These are phyloP conservation scores for Blastocystis sp. DNA, from an alignment of 352 stramenopile species.

Conservation along the genomic window DNA sequence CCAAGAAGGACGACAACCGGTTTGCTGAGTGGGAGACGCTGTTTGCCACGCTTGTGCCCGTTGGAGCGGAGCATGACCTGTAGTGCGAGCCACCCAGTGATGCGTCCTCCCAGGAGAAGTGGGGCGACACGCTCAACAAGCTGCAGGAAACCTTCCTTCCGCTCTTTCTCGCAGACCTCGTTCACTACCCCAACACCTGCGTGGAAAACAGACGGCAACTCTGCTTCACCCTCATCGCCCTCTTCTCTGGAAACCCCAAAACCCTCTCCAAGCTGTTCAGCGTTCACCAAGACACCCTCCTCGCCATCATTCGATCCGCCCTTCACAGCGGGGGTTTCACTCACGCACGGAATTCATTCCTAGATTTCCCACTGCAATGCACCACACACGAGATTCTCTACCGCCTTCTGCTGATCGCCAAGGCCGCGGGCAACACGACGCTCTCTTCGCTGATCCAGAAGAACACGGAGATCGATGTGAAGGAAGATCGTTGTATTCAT, in stretches of 20 bases:
- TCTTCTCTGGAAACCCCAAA: conserved; percentile 49
- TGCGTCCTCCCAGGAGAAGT: neutral
- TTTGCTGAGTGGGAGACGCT: conserved; percentile 33
- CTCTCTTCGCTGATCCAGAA: neutral
- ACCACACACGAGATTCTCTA: conserved; percentile 50
- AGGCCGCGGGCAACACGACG: neutral
- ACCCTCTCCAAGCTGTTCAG: conserved; percentile 46
- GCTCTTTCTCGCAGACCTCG: conserved; percentile 2
- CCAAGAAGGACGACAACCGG: neutral
- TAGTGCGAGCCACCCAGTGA: conserved; percentile 51
- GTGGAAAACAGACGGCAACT: conserved; percentile 58
- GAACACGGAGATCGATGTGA: conserved; percentile 16
- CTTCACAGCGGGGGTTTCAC: neutral
- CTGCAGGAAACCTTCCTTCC: conserved; percentile 57
- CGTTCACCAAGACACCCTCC: neutral
- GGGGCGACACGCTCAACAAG: conserved; percentile 17
- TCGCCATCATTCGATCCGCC: neutral
- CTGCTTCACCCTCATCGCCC: conserved; percentile 21
- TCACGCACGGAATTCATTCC: neutral
- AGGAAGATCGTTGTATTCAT: neutral
- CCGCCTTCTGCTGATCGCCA: conserved; percentile 30
- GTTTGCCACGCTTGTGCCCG: neutral
- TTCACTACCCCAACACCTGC: neutral
- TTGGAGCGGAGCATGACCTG: neutral
- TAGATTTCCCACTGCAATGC: conserved; percentile 54